These are phyloP conservation scores for Edaphochlamys debaryana DNA, from an alignment of 139 green algal species.

Conservation along the genomic window DNA sequence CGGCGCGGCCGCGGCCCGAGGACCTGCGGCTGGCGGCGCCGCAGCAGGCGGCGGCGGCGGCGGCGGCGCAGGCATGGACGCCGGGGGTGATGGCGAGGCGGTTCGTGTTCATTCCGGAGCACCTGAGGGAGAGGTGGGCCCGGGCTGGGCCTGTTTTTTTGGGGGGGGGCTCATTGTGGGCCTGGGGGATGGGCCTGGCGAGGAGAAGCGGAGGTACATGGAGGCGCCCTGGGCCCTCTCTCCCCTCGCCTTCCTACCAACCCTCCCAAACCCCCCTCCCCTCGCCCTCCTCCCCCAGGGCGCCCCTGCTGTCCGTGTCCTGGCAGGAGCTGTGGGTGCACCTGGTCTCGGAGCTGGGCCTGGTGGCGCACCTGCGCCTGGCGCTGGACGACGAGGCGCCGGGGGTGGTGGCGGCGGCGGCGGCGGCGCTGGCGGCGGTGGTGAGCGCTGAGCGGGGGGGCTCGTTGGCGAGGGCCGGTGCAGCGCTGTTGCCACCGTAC, in stretches of 20 bases:
- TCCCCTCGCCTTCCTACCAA: too few species aligned
- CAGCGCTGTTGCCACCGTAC: too few species aligned
- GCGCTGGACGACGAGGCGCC: conserved; percentile 67
- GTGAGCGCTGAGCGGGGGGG: conserved; percentile 27
- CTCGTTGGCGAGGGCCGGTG: too few species aligned
- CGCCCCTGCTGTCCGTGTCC: not conserved
- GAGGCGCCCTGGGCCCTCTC: too few species aligned
- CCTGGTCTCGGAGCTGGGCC: conserved; percentile 51
- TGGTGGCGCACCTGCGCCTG: conserved; percentile 60
- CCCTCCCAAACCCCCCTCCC: too few species aligned
- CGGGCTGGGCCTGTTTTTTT: too few species aligned
- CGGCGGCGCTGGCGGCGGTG: conserved; percentile 55
- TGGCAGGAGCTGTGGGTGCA: conserved; percentile 75
- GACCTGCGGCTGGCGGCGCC: conserved; percentile 3
- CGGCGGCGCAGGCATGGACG: not conserved
- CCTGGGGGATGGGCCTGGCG: too few species aligned
- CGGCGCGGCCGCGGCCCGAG: conserved; percentile 39
- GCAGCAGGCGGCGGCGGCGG: not conserved
- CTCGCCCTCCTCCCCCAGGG: not conserved
- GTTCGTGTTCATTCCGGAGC: conserved; percentile 20
- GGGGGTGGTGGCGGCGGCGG: conserved; percentile 59
- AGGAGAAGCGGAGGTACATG: too few species aligned
- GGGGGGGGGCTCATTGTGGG: too few species aligned
- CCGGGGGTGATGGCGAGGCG: conserved; percentile 10
- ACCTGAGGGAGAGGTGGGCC: not conserved